These are phyloP conservation scores for Coemansia furcata DNA, from an alignment of 192 early-diverging fungal species.

Conservation along the genomic window DNA sequence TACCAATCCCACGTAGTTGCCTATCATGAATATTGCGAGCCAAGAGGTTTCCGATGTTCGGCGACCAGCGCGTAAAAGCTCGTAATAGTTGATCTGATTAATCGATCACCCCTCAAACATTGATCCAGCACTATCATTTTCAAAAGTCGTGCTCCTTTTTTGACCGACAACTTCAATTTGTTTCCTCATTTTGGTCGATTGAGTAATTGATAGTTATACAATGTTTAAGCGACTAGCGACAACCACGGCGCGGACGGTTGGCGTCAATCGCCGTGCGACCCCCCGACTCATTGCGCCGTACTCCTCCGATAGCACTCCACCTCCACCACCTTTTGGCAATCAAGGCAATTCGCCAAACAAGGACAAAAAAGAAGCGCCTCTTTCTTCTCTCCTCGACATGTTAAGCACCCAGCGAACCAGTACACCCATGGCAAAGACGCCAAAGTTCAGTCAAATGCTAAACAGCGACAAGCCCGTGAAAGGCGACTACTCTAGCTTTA, in stretches of 20 bases:
- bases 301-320: background rate
- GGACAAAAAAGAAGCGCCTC: background rate
- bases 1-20: no score
- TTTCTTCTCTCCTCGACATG: constrained; percentile 15
- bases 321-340: background rate
- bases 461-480: constrained; percentile 4
- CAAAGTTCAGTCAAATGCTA: background rate
- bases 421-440: background rate
- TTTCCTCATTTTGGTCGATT: background rate
- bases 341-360: background rate
- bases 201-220: background rate
- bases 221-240: background rate
- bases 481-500: constrained; percentile 13
- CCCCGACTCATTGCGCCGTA: background rate
- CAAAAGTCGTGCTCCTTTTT: background rate
- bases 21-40: no score
- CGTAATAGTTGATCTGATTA: no score
- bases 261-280: background rate
- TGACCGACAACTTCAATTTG: background rate
- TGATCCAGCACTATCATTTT: no score
- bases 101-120: no score
- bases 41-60: no score
- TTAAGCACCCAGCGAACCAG: background rate
- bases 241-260: background rate
- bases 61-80: no score